A percentile compares a stretch with the other conserved stretches of the same genome.
Conservation (phyloP, 2,329 filamentous ascomycete genomes). For the Aspergillus fumigatiaffinis region DNA sequence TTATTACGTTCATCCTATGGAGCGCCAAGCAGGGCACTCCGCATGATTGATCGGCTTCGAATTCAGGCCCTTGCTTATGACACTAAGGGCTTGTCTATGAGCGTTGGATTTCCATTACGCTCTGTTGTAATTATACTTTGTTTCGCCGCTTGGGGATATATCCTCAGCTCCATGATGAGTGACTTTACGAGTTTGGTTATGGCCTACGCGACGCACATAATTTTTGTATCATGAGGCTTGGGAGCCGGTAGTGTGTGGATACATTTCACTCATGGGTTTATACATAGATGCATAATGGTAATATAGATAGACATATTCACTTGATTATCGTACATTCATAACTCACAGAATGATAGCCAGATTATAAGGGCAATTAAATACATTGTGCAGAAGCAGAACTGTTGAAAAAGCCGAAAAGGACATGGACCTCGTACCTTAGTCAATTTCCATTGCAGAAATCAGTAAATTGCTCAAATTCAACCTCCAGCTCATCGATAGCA, state of each 20-base stretch:
- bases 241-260: not conserved
- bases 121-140: not conserved
- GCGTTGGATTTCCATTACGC: not conserved
- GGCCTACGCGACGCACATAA: slow-evolving; percentile 4
- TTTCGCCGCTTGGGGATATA: not conserved
- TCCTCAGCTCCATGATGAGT: not conserved
- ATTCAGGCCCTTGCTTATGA: not conserved
- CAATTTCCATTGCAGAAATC: not conserved
- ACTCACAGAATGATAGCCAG: slow-evolving; percentile 1
- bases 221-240: not conserved
- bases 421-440: not conserved
- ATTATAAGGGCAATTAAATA: not conserved
- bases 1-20: not conserved
- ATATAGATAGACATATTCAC: slow-evolving; percentile 6
- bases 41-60: not conserved
- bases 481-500: not conserved
- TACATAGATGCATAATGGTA: slow-evolving; percentile 17
- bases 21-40: not conserved
- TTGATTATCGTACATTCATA: not conserved
- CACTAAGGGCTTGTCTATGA: not conserved
- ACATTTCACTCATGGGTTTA: slow-evolving; percentile 4
- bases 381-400: not conserved
- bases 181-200: slow-evolving; percentile 4
- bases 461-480: not conserved
- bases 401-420: not conserved